Evolutionary conservation across 345 rosid genomes (phyloP).

Genomic region (Acer negundo): DNA sequence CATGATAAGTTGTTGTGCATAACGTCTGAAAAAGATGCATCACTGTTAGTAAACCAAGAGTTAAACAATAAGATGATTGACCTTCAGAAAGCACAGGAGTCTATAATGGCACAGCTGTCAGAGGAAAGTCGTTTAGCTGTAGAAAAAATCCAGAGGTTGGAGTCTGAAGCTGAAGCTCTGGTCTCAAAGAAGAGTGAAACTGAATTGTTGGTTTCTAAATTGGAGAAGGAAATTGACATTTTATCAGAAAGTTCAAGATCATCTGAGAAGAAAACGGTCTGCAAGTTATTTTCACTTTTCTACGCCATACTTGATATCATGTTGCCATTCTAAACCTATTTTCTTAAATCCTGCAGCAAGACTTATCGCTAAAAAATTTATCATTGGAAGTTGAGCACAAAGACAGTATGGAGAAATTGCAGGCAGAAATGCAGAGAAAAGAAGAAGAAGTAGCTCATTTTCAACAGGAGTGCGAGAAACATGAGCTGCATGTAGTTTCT

Average conservation of each 20-base stretch:
- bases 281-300: conserved; percentile 12
- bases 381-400: conserved; percentile 62
- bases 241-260: conserved; percentile 54
- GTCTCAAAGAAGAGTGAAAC: conserved; percentile 56
- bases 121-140: conserved; percentile 53
- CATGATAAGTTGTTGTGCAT: conserved; percentile 48
- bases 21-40: conserved; percentile 53
- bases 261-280: conserved; percentile 67
- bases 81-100: conserved; percentile 62
- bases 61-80: conserved; percentile 49
- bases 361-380: conserved; percentile 55
- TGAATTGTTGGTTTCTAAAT: conserved; percentile 50
- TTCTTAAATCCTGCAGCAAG: conserved; percentile 54
- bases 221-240: conserved; percentile 51
- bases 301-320: conserved; percentile 21
- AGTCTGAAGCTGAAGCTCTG: conserved; percentile 65
- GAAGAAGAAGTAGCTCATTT: conserved; percentile 48
- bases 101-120: conserved; percentile 49
- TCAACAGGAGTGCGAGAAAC: conserved; percentile 50
- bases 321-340: conserved; percentile 26
- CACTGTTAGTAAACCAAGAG: conserved; percentile 45
- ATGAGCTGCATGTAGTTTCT: conserved; percentile 45
- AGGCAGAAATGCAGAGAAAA: conserved; percentile 51
- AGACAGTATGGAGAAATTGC: conserved; percentile 50
- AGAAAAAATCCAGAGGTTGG: conserved; percentile 57